A percentile compares a stretch with the other conserved stretches of the same genome.
Evolutionary conservation across 305 asterid genomes (phyloP).

Genomic region (Fraxinus floribunda): DNA sequence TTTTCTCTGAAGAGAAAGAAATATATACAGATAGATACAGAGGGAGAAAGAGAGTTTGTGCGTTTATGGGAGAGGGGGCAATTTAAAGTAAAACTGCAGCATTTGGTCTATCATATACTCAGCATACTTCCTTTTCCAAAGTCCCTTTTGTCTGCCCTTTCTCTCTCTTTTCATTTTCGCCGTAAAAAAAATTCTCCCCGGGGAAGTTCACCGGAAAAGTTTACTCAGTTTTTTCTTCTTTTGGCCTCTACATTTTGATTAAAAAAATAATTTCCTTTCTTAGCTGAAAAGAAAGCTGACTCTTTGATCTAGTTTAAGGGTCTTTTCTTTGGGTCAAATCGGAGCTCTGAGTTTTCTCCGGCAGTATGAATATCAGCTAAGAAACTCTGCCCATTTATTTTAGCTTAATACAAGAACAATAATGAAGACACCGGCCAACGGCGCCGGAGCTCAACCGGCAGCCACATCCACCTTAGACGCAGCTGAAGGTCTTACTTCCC

Average conservation of each 20-base stretch:
- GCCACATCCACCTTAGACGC: conserved; percentile 25
- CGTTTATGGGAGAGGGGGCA: neutral
- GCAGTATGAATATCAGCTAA: conserved; percentile 20
- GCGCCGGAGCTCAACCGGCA: conserved; percentile 31
- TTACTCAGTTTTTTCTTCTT: neutral
- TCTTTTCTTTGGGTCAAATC: neutral
- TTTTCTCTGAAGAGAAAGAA: neutral
- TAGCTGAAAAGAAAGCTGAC: neutral
- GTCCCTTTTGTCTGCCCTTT: conserved; percentile 56
- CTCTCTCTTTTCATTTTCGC: neutral
- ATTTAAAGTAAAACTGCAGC: conserved; percentile 32
- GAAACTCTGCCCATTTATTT: neutral
- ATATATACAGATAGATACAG: neutral
- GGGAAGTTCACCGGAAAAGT: neutral
- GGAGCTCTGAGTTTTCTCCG: neutral
- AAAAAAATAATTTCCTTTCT: neutral
- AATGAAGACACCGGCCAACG: conserved; percentile 39
- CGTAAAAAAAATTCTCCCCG: neutral
- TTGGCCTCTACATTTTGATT: neutral
- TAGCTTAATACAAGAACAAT: neutral
- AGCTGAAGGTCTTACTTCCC: conserved; percentile 32
- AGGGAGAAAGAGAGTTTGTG: neutral
- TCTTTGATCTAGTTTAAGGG: neutral
- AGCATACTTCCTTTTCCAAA: conserved; percentile 69
- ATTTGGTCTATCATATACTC: conserved; percentile 82